A percentile compares a stretch with the other conserved stretches of the same genome.
These are phyloP conservation scores for Xerocomus minutiporus DNA, from an alignment of 1,284 basidiomycete species.

Conservation along the genomic window DNA sequence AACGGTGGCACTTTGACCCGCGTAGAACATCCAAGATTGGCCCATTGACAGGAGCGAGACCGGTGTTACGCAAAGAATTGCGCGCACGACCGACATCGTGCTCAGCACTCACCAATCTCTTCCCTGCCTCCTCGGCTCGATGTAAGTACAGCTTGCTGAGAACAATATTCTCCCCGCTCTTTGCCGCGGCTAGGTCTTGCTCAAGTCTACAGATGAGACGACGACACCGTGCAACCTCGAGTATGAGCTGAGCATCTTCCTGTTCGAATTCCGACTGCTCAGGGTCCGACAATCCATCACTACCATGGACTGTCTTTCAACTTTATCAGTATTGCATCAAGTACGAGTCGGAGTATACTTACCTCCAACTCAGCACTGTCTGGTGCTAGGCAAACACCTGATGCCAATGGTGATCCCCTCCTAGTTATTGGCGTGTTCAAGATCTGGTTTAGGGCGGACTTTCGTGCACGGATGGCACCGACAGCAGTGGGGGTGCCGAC, in stretches of 20 bases:
- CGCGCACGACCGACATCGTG: background rate
- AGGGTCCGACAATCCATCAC: background rate
- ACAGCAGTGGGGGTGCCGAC: background rate
- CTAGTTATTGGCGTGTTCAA: background rate
- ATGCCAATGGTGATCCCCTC: background rate
- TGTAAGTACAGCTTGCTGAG: background rate
- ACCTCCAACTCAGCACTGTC: background rate
- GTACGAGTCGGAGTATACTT: background rate
- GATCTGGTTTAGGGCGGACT: background rate
- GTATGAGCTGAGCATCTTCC: background rate
- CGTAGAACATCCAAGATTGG: background rate
- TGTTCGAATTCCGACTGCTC: background rate
- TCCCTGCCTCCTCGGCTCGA: background rate
- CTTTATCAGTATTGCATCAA: background rate
- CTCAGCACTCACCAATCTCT: background rate
- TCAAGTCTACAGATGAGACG: background rate
- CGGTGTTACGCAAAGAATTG: constrained; percentile 33
- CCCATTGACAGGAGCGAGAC: no score
- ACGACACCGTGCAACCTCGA: background rate
- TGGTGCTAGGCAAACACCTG: background rate
- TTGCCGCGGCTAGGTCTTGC: background rate
- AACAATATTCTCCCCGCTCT: background rate
- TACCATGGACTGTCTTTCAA: background rate
- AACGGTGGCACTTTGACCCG: background rate
- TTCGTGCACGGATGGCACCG: background rate